These are phyloP conservation scores for Aspergillus clavatus DNA, from an alignment of 2,329 filamentous ascomycete species.

Conservation along the genomic window DNA sequence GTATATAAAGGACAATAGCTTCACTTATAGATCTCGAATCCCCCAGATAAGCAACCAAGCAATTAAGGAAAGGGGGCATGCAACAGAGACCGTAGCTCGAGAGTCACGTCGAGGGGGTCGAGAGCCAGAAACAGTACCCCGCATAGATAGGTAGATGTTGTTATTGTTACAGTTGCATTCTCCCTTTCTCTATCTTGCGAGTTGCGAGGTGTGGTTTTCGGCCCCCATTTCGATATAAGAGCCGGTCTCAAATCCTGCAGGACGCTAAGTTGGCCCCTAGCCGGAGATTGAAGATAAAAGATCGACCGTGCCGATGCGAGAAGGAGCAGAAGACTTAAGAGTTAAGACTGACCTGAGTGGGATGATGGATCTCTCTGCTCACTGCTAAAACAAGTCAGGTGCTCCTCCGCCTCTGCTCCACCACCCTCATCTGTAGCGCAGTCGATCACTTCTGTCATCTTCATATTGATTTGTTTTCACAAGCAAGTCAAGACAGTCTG, in stretches of 20 bases:
- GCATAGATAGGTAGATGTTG: background rate
- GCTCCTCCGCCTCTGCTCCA: background rate
- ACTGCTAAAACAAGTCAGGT: background rate
- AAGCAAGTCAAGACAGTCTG: too few relatives aligned
- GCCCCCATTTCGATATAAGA: background rate
- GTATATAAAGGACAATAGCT: background rate
- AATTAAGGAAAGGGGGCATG: background rate
- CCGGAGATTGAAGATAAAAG: background rate
- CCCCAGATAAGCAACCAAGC: background rate
- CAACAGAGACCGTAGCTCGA: background rate
- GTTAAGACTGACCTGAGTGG: too few relatives aligned
- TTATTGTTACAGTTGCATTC: background rate
- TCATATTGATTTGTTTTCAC: too few relatives aligned
- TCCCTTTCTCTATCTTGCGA: too few relatives aligned
- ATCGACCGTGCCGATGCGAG: background rate
- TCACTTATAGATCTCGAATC: background rate
- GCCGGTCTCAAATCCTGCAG: background rate
- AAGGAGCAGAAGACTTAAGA: too few relatives aligned
- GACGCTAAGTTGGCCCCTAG: background rate
- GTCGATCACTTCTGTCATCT: background rate
- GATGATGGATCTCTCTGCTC: background rate
- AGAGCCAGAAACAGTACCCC: background rate
- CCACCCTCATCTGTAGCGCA: background rate
- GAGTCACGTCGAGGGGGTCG: background rate
- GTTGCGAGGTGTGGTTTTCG: too few relatives aligned